Evolutionary conservation across 2,329 filamentous ascomycete species (phyloP).

Genomic region (Ilyonectria sp.): DNA sequence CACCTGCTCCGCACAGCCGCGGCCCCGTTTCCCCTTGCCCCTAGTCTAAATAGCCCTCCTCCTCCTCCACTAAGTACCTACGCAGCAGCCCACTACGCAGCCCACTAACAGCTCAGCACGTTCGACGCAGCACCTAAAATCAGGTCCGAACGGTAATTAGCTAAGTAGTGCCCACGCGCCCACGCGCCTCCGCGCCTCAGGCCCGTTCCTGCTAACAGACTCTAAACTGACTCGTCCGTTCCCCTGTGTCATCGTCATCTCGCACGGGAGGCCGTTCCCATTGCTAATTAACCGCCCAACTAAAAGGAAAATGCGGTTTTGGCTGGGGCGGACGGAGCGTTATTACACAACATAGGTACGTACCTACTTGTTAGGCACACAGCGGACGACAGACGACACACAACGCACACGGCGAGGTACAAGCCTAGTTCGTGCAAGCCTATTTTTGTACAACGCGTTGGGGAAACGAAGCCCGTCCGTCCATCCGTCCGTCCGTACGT

Average conservation of each 20-base stretch:
- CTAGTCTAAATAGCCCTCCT: neutral
- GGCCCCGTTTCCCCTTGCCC: conserved; percentile 9
- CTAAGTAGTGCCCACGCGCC: neutral
- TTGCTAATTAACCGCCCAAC: conserved; percentile 10
- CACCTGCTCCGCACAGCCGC: conserved; percentile 6
- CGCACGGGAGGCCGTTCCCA: conserved; percentile 10
- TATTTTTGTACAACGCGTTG: too few relatives aligned
- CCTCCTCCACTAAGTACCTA: neutral
- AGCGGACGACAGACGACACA: neutral
- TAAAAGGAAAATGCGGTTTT: neutral
- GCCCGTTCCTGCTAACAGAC: conserved; percentile 12
- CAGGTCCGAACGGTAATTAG: conserved; percentile 3
- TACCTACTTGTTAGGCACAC: neutral
- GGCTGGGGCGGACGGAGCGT: too few relatives aligned
- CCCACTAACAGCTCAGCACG: neutral
- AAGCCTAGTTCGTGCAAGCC: too few relatives aligned
- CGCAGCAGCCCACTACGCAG: neutral
- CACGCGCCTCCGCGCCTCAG: conserved; percentile 9
- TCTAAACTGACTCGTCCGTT: conserved; percentile 27
- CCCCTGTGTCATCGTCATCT: conserved; percentile 17
- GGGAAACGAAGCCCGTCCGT: too few relatives aligned
- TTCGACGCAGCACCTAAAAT: neutral
- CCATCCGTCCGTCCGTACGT: too few relatives aligned
- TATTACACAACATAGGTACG: neutral
- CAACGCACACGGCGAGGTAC: neutral